Evolutionary conservation across 148 eudicot species (phyloP), one percentile per base, ranked within the genome.

Genomic region (Fagopyrum esculentum): DNA sequence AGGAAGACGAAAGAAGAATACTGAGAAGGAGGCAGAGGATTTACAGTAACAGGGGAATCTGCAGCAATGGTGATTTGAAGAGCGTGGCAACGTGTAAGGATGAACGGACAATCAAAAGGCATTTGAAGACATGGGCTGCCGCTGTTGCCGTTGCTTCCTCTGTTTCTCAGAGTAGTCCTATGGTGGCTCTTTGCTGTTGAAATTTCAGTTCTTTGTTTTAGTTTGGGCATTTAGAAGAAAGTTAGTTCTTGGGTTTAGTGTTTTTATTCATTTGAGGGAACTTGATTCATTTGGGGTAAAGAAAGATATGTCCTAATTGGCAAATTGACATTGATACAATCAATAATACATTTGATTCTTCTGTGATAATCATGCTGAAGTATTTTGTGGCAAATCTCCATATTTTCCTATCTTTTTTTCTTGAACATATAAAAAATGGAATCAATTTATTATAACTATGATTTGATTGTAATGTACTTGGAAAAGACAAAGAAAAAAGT

Each of bases 121-220:
- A 74, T 1, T 52, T 78, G 68, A 78, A 45, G 72, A 63, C 81
- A 66, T 78, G 81, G 81, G 81, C 81, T 15, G 46, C 74, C 40
- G 81, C 72, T 6, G 81, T 78, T 54, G 81, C 81, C 10, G 35
- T 49, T 9, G 52, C 71, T 19, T 66, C 71, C 47, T 66, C 71
- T 13, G 22, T 43, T n/a, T 17, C 71, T 66, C 71, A 66, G 13
- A 66, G 7, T 16, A 40, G 71, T 6, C 71, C 71, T 6, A 13
- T 66, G 17, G 13, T 40, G 71, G 71, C 71, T 66, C 46, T 66
- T 66, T 66, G 71, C 19, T 66, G 46, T 66, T 66, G 71, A 66
- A 35, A 6, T 1, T 2, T 10, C 15, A 26, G 3, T 54, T 4
- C 0, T 15, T 54, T 16, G 6, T 6, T 57, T 57, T 22, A 52